These are phyloP conservation scores for Bryum argenteum DNA, from an alignment of 225 moss, liverwort and hornwort genomes.

Conservation along the genomic window DNA sequence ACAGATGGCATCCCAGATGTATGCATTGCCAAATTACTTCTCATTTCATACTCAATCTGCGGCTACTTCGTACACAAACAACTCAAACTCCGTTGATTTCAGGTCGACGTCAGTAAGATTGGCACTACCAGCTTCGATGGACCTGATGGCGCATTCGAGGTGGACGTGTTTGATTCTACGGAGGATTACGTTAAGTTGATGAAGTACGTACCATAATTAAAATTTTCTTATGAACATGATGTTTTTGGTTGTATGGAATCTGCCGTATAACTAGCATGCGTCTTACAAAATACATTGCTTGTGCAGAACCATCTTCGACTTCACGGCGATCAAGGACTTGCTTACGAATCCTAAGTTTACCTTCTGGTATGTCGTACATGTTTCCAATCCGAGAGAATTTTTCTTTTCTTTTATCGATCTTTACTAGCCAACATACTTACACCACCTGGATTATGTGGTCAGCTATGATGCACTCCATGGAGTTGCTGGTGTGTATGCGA, in stretches of 20 bases:
- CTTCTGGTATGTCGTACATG: conserved; percentile 53
- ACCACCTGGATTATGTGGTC: conserved; percentile 15
- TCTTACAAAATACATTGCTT: not conserved
- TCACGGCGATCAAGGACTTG: conserved; percentile 61
- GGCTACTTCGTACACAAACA: not conserved
- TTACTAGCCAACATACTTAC: conserved; percentile 5
- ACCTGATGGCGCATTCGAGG: conserved; percentile 64
- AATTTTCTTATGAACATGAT: not conserved
- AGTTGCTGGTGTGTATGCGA: conserved; percentile 82
- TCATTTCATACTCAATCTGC: not conserved
- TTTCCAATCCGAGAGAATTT: not conserved
- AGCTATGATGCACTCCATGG: conserved; percentile 87
- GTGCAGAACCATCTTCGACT: conserved; percentile 71
- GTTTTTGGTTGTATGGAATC: not conserved
- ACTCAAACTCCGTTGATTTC: not conserved
- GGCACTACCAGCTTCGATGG: conserved; percentile 62
- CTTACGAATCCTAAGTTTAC: conserved; percentile 67
- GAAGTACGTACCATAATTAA: conserved; percentile 54
- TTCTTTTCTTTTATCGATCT: not conserved
- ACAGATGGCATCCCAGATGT: conserved; percentile 68
- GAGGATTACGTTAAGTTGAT: conserved; percentile 76
- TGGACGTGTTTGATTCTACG: conserved; percentile 76
- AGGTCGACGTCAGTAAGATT: conserved; percentile 70
- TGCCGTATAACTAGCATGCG: not conserved
- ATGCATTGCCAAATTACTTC: conserved; percentile 17